Evolutionary conservation across 108 stramenopile genomes (phyloP), one percentile per base, ranked within the genome.

Genomic region (Conticribra weissflogii): DNA sequence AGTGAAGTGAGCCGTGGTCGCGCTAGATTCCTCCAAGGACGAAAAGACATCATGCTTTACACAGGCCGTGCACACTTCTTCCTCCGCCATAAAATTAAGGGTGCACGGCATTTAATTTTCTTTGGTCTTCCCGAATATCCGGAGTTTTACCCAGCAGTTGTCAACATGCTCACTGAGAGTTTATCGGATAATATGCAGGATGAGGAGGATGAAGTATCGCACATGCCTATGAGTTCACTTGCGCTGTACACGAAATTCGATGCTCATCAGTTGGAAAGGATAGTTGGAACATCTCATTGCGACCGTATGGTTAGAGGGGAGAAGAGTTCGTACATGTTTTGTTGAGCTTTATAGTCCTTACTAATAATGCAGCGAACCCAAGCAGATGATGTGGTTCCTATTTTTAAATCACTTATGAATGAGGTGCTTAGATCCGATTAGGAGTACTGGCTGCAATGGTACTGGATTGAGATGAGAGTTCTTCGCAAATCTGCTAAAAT

Each of bases 11-110:
- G 78, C 34, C 88, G 97, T 7, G 95, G 92, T 24, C 86, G 97
- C 15, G 88, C 92, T 23, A 76, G 96, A 7, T 98, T 98, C 76
- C 79, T 96, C 54, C 94, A 97, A 54, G 98, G 98, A 3, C 77
- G 87, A 21, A 91, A 90, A 44, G 82, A 90, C 28, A 82, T 97
- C 27, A 81, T 98, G 90, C 84, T 98, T 19, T 97, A 97, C 82
- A 96, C 96, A 8, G 98, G 98, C 15, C 84, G 98, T 45, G 90
- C 90, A 18, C 96, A 97, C 62, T 98, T 92, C 72, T 98, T 95
- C 68, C 71, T 85, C 28, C 86, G 98, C 0, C 95, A 95, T 63
- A 66, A 54, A 25, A 97, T 98, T 74, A 93, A 95, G 59, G 98
- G 98, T 34, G 89, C 84, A 2, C 68, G 80, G 19, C 92, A 97